Base-by-base conservation (phyloP, 257 asterid genomes). In the Gentiana macrophylla region DNA sequence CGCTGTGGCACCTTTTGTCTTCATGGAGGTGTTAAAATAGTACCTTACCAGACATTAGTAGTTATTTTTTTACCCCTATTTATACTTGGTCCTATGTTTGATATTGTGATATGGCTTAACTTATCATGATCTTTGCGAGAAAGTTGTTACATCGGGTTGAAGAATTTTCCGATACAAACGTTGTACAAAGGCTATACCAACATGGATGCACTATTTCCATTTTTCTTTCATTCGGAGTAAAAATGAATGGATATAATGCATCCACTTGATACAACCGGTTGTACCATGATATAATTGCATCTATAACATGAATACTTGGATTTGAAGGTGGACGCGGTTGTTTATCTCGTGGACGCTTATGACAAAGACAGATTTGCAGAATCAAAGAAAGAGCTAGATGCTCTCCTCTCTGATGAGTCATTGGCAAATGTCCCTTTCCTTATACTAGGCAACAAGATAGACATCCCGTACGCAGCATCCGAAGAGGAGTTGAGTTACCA, bases 401-500 rank as follows among this genome's bases (percentile, higher is more conserved):
- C 86, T 38, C 80, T 86, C 50, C 94, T 86, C 37, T 79, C 86
- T 4, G 93, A 86, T 1, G 95, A 83, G 70, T 72, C 86, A 49
- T 68, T 86, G 77, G 86, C 84, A 50, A 75, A 47, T 37, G 95
- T 83, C 10, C 95, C 95, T 2, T 86, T 86, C 77, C 79, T 86
- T 68, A 77, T 86, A 51, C 69, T 86, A 77, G 95, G 95, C 36
- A 82, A 86, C 81, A 86, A 86, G 81, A 86, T 86, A 35, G 95
- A 86, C 68, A 80, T 85, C 64, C 83, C 94, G 32, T 82, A 80
- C 57, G 94, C 95, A 38, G 89, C 93, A 15, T 83, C 95, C 1
- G 95, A 86, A 62, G 93, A 86, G 4, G 95, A 86, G 79, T 47
- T 86, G 68, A 76, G 84, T 9, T 77, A 73, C 72, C 75, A 77